Evolutionary conservation across 352 stramenopile genomes (phyloP).

Genomic region (Pythium guiyangense): DNA sequence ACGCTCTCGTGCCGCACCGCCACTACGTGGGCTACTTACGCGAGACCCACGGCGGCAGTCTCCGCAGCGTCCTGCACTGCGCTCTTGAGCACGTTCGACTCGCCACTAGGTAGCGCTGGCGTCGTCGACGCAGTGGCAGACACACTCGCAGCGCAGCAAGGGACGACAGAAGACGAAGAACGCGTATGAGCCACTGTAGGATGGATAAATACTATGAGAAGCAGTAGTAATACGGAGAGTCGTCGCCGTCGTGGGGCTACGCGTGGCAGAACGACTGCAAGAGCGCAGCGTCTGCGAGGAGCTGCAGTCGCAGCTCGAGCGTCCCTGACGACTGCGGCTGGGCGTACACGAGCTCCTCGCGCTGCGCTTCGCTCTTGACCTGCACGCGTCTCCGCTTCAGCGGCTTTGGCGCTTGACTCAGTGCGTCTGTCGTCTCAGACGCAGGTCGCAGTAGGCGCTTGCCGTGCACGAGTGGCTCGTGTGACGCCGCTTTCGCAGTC

Average conservation of each 20-base stretch:
- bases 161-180: too few relatives aligned
- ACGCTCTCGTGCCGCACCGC: too few relatives aligned
- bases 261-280: conserved; percentile 57
- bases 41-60: too few relatives aligned
- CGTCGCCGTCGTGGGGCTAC: too few relatives aligned
- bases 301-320: conserved; percentile 45
- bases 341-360: conserved; percentile 6
- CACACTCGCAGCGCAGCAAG: conserved; percentile 1
- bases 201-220: too few relatives aligned
- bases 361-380: conserved; percentile 6
- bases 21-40: too few relatives aligned
- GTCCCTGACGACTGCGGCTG: conserved; percentile 6
- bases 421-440: background rate
- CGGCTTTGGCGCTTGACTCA: conserved; percentile 1
- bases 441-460: conserved; percentile 32
- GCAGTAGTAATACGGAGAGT: too few relatives aligned
- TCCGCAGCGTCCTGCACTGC: too few relatives aligned
- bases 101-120: background rate
- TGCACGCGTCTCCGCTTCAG: conserved; percentile 10
- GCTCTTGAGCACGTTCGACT: too few relatives aligned
- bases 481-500: conserved; percentile 28
- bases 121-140: background rate
- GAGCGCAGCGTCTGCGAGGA: conserved; percentile 68
- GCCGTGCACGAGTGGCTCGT: conserved; percentile 22
- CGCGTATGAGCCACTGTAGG: too few relatives aligned